A percentile compares a stretch with the other conserved stretches of the same genome.
Evolutionary conservation across 306 rosid species (phyloP).

Genomic region (Gillenia trifoliata): DNA sequence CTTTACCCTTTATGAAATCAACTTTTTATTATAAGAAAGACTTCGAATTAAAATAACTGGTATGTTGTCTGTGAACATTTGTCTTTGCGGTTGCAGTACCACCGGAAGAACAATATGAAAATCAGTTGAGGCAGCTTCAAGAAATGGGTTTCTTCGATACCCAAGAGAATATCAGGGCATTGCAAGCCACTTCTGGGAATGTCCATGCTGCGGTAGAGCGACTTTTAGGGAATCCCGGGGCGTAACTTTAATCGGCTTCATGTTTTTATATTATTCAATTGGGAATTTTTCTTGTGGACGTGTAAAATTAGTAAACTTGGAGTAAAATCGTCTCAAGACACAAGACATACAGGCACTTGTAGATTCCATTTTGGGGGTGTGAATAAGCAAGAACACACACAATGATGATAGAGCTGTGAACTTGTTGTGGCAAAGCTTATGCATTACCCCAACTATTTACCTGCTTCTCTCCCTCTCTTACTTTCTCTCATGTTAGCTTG

Average conservation of each 20-base stretch:
- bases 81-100: conserved; percentile 33
- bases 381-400: conserved; percentile 34
- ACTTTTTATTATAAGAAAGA: not conserved
- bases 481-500: not conserved
- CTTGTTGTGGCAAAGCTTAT: conserved; percentile 34
- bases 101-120: conserved; percentile 55
- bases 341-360: conserved; percentile 26
- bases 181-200: conserved; percentile 58
- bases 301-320: conserved; percentile 29
- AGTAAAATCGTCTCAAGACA: conserved; percentile 20
- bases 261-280: conserved; percentile 14
- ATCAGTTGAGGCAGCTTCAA: conserved; percentile 57
- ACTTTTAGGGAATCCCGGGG: conserved; percentile 54
- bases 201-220: conserved; percentile 70
- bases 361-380: conserved; percentile 45
- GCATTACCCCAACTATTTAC: conserved; percentile 13
- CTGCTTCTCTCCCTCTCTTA: not conserved
- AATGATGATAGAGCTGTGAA: conserved; percentile 24
- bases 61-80: not conserved
- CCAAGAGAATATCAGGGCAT: conserved; percentile 60
- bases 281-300: conserved; percentile 29
- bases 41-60: not conserved
- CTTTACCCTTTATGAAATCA: not conserved
- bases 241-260: conserved; percentile 15
- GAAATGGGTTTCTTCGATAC: conserved; percentile 67